Evolutionary conservation across 345 rosid genomes (phyloP), one percentile per base, ranked within the genome.

Genomic region (Citrus unshiu): DNA sequence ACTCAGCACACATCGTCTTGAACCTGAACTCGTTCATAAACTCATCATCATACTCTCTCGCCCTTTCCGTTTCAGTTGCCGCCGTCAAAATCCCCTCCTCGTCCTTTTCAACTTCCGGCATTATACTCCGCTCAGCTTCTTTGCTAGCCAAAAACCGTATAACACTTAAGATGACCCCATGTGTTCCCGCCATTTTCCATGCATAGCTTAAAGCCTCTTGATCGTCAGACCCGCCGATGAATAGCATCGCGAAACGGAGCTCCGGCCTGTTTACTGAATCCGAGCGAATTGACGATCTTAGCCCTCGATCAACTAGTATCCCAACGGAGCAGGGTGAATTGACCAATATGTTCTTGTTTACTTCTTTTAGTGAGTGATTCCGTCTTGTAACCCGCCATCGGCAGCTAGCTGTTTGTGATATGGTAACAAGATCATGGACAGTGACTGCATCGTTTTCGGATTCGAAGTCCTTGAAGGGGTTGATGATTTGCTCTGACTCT

Each of bases 11-110:
- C 87, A 80, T 82, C 56, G 84, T 61, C 51, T 34, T 80, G 71
- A 83, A 85, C 71, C 82, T 80, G 68, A 88, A 87, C 79, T 82
- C 84, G 32, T 87, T 79, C 2, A 87, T 32, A 25, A 77, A 80
- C 29, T 81, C 78, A 32, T 76, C 78, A 5, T 76, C 78, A 2
- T 2, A 3, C 24, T 51, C 71, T 46, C 66, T 51, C 1, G 6
- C 29, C 1, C 0, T 18, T 2, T 64, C 40, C 10, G 2, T 64
- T 2, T 75, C 32, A 13, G 46, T 30, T 0, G 22, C 7, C 0
- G 5, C 25, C 6, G 6, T n/a, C 7, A 57, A n/a, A 21, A 57
- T 39, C 6, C 24, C 63, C 2, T 35, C 56, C 19, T 43, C 69
- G 5, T 25, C 22, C 3, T 40, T 16, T 74, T 25, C 68, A 8